Percentiles rank a stretch among this genome's conserved stretches.
Conservation (phyloP, 805 yeast genomes). For the Candida chilensis region DNA sequence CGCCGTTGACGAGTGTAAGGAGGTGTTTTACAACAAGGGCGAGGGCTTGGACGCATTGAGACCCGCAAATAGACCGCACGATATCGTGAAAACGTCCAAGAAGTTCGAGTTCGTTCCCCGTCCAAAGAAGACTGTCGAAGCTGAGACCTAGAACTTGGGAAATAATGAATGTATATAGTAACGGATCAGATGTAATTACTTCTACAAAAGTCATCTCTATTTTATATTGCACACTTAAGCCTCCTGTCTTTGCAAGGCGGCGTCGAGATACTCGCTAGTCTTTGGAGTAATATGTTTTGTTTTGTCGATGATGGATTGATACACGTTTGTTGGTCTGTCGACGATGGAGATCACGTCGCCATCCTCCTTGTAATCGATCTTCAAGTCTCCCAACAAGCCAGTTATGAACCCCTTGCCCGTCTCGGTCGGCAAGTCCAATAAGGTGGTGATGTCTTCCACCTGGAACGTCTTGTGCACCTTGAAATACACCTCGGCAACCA, state of each 20-base stretch:
- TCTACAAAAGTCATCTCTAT: neutral
- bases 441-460: slow-evolving; percentile 31
- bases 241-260: slow-evolving; percentile 23
- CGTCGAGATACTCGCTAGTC: slow-evolving; percentile 45
- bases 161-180: slow-evolving; percentile 1
- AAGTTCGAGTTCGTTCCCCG: neutral
- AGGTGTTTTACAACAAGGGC: slow-evolving; percentile 24
- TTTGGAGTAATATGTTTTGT: slow-evolving; percentile 58
- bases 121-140: too few species aligned
- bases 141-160: too few species aligned
- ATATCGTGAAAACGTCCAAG: neutral
- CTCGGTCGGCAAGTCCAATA: slow-evolving; percentile 28
- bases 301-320: slow-evolving; percentile 62
- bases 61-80: neutral
- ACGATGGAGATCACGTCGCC: slow-evolving; percentile 44
- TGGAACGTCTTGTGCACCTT: slow-evolving; percentile 43
- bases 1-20: slow-evolving; percentile 52
- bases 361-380: slow-evolving; percentile 41
- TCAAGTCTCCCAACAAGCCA: slow-evolving; percentile 36
- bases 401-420: slow-evolving; percentile 46
- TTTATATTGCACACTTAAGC: slow-evolving; percentile 1
- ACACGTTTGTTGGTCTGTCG: slow-evolving; percentile 43
- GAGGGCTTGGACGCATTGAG: slow-evolving; percentile 2
- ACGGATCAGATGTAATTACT: too few species aligned
- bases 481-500: slow-evolving; percentile 44